These are phyloP conservation scores for Podospora didyma DNA, from an alignment of 495 filamentous ascomycete species.

Conservation along the genomic window DNA sequence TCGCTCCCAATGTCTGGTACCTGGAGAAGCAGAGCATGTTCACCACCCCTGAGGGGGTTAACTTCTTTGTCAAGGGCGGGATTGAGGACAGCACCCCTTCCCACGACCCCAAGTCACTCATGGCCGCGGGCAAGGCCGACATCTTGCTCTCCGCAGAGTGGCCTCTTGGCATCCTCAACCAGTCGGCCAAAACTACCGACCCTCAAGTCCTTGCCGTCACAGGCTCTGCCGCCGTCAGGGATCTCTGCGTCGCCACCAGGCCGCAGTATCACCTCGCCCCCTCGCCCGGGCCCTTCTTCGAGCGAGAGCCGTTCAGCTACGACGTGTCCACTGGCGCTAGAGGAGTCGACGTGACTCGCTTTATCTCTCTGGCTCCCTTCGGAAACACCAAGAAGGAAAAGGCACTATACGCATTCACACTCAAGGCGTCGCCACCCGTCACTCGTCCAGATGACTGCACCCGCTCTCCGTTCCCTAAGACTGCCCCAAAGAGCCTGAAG, in stretches of 20 bases:
- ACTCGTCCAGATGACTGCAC: conserved; percentile 65
- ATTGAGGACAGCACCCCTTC: conserved; percentile 57
- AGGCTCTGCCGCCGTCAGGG: conserved; percentile 50
- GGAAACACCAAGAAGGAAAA: conserved; percentile 72
- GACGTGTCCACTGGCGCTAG: conserved; percentile 21
- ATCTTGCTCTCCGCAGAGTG: conserved; percentile 83
- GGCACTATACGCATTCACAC: conserved; percentile 83
- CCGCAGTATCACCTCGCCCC: conserved; percentile 85
- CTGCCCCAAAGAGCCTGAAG: conserved; percentile 40
- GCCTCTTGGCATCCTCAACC: conserved; percentile 66
- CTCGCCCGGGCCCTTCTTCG: conserved; percentile 67
- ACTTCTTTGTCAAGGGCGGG: conserved; percentile 79
- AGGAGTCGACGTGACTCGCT: conserved; percentile 67
- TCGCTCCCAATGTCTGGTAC: conserved; percentile 84
- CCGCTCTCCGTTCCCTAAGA: conserved; percentile 56
- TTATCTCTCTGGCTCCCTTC: conserved; percentile 78
- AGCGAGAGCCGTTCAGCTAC: conserved; percentile 77
- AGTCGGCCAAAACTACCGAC: conserved; percentile 40
- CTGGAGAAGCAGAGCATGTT: conserved; percentile 78
- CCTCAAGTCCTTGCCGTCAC: conserved; percentile 47
- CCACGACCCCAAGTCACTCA: conserved; percentile 72
- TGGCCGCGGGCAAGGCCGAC: conserved; percentile 71
- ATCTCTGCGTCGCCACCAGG: conserved; percentile 69
- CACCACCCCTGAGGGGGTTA: conserved; percentile 85
- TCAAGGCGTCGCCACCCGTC: conserved; percentile 34